Evolutionary conservation across 163 green algal genomes (phyloP).

Genomic region (Scenedesmus sp.): DNA sequence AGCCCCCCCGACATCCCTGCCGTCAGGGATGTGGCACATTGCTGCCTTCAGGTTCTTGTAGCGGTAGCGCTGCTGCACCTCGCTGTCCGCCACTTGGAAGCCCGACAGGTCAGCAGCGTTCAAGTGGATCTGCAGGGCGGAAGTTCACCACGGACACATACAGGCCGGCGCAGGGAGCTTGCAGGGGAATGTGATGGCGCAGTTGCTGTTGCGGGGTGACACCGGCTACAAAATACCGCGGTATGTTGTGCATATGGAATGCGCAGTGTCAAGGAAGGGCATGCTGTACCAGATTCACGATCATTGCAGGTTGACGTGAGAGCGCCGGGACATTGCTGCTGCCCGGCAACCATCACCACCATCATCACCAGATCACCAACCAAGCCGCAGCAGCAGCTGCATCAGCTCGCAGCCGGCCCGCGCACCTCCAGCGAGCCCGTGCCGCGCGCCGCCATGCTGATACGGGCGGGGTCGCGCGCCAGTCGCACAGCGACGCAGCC

Average conservation of each 20-base stretch:
- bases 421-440: background rate
- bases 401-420: background rate
- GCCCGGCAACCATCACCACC: too few relatives aligned
- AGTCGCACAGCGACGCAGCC: conserved; percentile 69
- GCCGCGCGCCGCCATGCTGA: background rate
- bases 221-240: too few relatives aligned
- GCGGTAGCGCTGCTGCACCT: conserved; percentile 69
- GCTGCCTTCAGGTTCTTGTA: conserved; percentile 78
- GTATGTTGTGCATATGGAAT: too few relatives aligned
- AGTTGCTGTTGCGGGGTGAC: too few relatives aligned
- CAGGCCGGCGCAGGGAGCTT: too few relatives aligned
- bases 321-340: too few relatives aligned
- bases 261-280: too few relatives aligned
- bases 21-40: conserved; percentile 69
- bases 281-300: too few relatives aligned
- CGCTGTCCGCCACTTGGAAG: conserved; percentile 48
- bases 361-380: too few relatives aligned
- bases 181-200: too few relatives aligned
- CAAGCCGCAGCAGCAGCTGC: too few relatives aligned
- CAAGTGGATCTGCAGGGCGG: conserved; percentile 58
- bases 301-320: too few relatives aligned
- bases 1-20: conserved; percentile 4
- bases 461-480: conserved; percentile 58
- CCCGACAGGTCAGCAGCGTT: conserved; percentile 44
- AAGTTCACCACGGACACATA: background rate